These are phyloP conservation scores for Colletotrichum paranaense DNA, from an alignment of 2,329 filamentous ascomycete genomes.

Conservation along the genomic window DNA sequence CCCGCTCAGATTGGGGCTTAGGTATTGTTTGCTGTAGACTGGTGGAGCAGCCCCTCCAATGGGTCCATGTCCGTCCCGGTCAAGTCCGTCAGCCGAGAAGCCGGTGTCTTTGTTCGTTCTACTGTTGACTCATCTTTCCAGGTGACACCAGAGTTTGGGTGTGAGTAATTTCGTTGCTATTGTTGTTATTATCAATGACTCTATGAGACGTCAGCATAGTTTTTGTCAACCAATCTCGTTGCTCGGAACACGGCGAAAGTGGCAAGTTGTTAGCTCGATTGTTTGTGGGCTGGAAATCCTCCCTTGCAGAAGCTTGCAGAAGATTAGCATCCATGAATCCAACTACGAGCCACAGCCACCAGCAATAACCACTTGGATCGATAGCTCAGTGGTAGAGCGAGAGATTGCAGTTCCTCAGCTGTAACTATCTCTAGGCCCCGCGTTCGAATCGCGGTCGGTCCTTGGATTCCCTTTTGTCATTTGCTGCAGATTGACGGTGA, in stretches of 20 bases:
- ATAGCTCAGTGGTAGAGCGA: constrained; percentile 34
- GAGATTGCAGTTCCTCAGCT: constrained; percentile 18
- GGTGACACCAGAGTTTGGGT: too few species aligned
- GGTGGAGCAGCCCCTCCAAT: neutral
- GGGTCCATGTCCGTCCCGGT: neutral
- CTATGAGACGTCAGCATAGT: neutral
- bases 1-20: neutral
- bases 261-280: neutral
- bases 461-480: neutral
- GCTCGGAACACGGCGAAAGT: neutral
- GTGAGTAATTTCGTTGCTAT: neutral
- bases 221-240: neutral
- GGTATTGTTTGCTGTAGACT: neutral
- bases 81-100: neutral
- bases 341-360: accelerated
- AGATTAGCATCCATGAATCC: neutral
- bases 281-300: neutral
- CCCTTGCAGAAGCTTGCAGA: neutral
- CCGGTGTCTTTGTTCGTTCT: neutral
- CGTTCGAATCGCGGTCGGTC: constrained; percentile 28
- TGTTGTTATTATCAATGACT: neutral
- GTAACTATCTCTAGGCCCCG: constrained; percentile 24
- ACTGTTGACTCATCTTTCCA: neutral
- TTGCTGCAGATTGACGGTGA: neutral
- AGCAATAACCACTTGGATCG: neutral